Conservation (phyloP, 805 yeast species). For the Blastobotrys chiropterorum region DNA sequence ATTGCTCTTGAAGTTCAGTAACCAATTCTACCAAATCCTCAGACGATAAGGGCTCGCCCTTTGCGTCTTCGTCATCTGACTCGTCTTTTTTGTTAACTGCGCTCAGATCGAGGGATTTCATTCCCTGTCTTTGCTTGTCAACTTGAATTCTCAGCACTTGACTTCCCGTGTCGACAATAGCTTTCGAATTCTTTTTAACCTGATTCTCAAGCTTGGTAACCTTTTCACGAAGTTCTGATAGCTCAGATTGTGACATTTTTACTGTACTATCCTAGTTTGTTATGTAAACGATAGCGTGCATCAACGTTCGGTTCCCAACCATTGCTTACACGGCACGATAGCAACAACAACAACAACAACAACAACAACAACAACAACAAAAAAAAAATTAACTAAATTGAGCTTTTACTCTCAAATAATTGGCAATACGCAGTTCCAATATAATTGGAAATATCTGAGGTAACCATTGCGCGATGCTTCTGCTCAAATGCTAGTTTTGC, state of each 20-base stretch:
- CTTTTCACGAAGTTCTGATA: no score
- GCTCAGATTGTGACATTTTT: no score
- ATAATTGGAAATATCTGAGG: conserved; percentile 68
- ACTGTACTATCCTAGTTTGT: no score
- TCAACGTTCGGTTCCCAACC: no score
- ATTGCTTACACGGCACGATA: no score
- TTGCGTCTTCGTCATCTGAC: conserved; percentile 9
- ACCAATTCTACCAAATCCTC: conserved; percentile 84
- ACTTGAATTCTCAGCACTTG: conserved; percentile 69
- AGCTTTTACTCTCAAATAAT: conserved; percentile 33
- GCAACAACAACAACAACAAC: no score
- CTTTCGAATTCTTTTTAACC: conserved; percentile 56
- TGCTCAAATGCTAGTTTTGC: conserved; percentile 56
- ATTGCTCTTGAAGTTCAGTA: conserved; percentile 83
- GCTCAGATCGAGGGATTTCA: conserved; percentile 22
- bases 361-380: no score
- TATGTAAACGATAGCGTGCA: no score
- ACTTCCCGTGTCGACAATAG: conserved; percentile 73
- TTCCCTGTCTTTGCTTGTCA: conserved; percentile 39
- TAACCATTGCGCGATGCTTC: conserved; percentile 75
- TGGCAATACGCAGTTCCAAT: conserved; percentile 59
- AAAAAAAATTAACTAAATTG: no score
- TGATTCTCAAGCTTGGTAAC: conserved; percentile 34
- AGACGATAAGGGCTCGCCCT: conserved; percentile 32
- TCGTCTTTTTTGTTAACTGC: conserved; percentile 4